Base-by-base conservation (phyloP, 768 basidiomycete genomes). In the Serendipita sp. region DNA sequence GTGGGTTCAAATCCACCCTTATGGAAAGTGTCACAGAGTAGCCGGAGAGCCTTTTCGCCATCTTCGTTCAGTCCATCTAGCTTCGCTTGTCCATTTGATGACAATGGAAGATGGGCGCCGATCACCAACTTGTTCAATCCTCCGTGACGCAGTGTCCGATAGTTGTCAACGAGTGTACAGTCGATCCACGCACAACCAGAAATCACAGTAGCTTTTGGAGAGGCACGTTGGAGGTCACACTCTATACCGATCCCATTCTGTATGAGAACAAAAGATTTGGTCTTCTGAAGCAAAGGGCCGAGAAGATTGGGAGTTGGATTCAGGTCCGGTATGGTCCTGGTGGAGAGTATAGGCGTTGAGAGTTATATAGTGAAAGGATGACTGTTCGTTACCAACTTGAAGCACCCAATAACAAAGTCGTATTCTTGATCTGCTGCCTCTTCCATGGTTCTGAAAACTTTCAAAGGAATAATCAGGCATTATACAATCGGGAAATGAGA, bases 211-310 rank as follows among this genome's bases (percentile, higher is more conserved):
- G 67, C 67, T 5, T 45, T 44, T 31, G 62, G 66, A 44, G 62
- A 33, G 64, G 8, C 13, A 67, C 43, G 5, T 44, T 60, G 3
- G 55, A 68, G 66, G 29, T 71, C 72, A 31, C 67, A 69, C 55
- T 74, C 70, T 43, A 74, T 71, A n/a, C 72, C 72, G 46, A 74
- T 70, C 11, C 74, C 74, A 63, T 74, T 74, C 64, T 74, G 74
- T 36, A 74, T 69, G 16, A 74, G 67, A 2, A 74, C 72, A 53
- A 74, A 71, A 16, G 71, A 60, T 4, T 68, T 63, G 4, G 70
- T 64, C 6, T 43, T 44, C 10, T 65, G 15, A 16, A 73, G 64
- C 1, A 74, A 62, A 1, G 73, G 73, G 2, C 64, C 52, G 44
- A 74, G 69, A n/a, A 74, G 65, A 1, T 62, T 50, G 3, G 72